Percentiles rank a stretch among this genome's conserved stretches.
Evolutionary conservation across 768 basidiomycete species (phyloP).

Genomic region (Russula olivacea): DNA sequence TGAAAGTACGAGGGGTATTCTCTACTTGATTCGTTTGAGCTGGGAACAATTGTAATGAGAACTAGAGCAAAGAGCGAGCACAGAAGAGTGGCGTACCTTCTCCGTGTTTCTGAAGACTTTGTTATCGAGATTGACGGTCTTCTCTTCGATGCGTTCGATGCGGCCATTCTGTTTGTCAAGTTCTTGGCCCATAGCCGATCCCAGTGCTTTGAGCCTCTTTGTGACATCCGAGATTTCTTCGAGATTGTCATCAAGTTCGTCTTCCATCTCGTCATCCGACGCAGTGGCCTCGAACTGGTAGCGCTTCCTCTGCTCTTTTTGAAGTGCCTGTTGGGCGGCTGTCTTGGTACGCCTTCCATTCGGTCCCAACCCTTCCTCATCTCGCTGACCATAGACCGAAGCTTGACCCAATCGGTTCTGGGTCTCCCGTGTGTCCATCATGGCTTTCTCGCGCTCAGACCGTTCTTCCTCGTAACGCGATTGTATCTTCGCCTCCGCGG

Average conservation of each 20-base stretch:
- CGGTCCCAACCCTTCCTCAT: constrained; percentile 41
- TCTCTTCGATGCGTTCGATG: constrained; percentile 69
- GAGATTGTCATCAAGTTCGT: constrained; percentile 88
- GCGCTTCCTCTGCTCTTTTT: constrained; percentile 68
- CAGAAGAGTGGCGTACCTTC: constrained; percentile 42
- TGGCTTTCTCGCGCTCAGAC: constrained; percentile 73
- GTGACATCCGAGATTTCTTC: constrained; percentile 78
- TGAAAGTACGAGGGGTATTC: not conserved
- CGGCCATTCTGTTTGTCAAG: constrained; percentile 81
- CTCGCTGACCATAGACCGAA: constrained; percentile 49
- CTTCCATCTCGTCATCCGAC: constrained; percentile 91
- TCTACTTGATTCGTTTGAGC: constrained; percentile 38
- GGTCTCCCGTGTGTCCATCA: constrained; percentile 80
- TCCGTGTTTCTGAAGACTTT: constrained; percentile 79
- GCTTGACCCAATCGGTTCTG: constrained; percentile 82
- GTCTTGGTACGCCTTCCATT: constrained; percentile 41
- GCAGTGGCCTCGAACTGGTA: constrained; percentile 90
- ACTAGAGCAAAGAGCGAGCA: not conserved
- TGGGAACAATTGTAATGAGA: constrained; percentile 22
- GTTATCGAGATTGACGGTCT: constrained; percentile 70
- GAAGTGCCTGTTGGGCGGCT: constrained; percentile 45
- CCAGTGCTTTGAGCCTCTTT: constrained; percentile 72
- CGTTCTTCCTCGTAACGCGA: constrained; percentile 85
- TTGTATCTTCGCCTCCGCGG: constrained; percentile 78
- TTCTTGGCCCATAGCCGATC: constrained; percentile 80